Percentiles rank a stretch among this genome's conserved stretches.
phyloP scores from a whole-genome alignment of 2,329 filamentous ascomycete genomes.

The Didymella lethalis region DNA sequence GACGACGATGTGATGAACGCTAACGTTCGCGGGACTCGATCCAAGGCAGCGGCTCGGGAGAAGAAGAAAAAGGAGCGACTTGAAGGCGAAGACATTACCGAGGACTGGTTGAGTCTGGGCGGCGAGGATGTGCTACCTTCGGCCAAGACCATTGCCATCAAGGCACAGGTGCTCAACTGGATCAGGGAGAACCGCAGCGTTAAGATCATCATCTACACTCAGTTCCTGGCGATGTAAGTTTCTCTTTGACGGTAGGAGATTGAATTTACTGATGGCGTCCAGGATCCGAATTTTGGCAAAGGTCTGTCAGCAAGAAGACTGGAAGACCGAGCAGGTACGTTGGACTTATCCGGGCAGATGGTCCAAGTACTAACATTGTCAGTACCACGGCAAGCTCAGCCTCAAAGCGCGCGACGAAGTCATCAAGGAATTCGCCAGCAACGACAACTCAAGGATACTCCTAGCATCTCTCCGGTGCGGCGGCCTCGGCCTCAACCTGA shows the following conservation, averaged over 20 bases:
- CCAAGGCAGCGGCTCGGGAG: constrained; percentile 23
- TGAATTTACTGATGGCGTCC: constrained; percentile 14
- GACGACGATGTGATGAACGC: constrained; percentile 17
- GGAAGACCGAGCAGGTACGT: constrained; percentile 55
- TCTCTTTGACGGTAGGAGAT: too few relatives aligned
- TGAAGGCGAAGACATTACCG: constrained; percentile 40
- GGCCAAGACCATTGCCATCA: constrained; percentile 57
- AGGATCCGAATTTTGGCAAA: constrained; percentile 58
- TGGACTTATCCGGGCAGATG: background rate
- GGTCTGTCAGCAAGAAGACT: constrained; percentile 60
- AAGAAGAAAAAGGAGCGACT: constrained; percentile 24
- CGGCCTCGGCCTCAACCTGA: constrained; percentile 66
- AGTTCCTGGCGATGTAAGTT: constrained; percentile 61
- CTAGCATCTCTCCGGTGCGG: constrained; percentile 66
- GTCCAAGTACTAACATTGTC: constrained; percentile 15
- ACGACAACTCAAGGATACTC: constrained; percentile 56
- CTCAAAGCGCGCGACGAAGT: constrained; percentile 55
- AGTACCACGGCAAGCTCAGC: constrained; percentile 61
- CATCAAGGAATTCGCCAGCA: constrained; percentile 57
- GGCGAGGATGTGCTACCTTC: constrained; percentile 53
- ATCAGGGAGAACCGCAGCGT: constrained; percentile 53
- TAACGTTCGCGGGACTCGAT: constrained; percentile 26
- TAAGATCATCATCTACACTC: constrained; percentile 69
- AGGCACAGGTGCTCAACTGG: constrained; percentile 58
- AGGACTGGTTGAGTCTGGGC: constrained; percentile 51